Conservation (phyloP, 2,329 filamentous ascomycete genomes). For the Chalaropsis ovoidea region DNA sequence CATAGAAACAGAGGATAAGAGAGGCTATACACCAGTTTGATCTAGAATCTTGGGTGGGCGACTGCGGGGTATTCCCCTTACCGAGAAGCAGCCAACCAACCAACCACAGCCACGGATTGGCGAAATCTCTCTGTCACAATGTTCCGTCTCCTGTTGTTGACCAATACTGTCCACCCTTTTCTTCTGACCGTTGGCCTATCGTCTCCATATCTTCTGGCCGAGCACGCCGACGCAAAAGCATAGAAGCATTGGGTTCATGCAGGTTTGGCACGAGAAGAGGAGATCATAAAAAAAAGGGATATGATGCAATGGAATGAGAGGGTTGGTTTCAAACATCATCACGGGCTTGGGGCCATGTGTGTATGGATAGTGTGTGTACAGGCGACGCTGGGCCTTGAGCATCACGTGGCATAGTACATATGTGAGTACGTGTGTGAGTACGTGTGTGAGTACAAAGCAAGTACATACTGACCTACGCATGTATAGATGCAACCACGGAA, state of each 20-base stretch:
- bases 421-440: not conserved
- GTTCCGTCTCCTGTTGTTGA: not conserved
- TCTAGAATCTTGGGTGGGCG: not conserved
- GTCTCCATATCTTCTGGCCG: not conserved
- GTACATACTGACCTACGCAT: too few relatives aligned
- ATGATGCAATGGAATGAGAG: not conserved
- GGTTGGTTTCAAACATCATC: too few relatives aligned
- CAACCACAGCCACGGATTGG: too few relatives aligned
- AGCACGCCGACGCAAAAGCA: too few relatives aligned
- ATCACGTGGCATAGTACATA: not conserved
- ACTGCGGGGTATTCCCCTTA: not conserved
- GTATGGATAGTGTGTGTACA: not conserved
- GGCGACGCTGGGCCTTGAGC: not conserved
- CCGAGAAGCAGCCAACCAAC: not conserved
- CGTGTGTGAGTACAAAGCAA: not conserved
- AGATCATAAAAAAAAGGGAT: not conserved
- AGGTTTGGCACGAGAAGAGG: slow-evolving; percentile 5
- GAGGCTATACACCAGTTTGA: not conserved
- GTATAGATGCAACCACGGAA: not conserved
- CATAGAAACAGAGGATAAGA: not conserved
- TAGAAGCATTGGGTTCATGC: slow-evolving; percentile 13
- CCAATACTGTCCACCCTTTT: not conserved
- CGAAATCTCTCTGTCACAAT: not conserved
- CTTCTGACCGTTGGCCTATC: not conserved
- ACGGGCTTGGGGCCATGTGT: not conserved